Evolutionary conservation across 139 green algal species (phyloP).

Genomic region (Chlorella sp.): DNA sequence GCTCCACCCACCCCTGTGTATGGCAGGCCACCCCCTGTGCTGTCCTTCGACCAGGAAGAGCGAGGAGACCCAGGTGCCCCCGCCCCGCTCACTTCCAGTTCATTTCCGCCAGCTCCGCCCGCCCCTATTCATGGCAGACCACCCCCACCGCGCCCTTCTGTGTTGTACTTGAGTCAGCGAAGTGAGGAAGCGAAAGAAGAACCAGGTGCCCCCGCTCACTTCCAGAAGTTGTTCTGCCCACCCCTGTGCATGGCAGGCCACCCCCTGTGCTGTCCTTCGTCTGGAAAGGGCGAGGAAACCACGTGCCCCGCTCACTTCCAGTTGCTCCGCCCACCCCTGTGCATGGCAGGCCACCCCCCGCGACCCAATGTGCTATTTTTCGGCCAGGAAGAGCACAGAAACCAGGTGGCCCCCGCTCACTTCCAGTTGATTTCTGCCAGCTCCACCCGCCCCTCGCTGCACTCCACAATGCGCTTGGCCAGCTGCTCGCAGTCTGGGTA

Average conservation of each 20-base stretch:
- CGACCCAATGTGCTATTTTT: too few species aligned
- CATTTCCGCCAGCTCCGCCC: slow-evolving; percentile 84
- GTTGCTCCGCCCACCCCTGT: neutral
- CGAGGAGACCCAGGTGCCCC: too few species aligned
- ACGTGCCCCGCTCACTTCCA: too few species aligned
- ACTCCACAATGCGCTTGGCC: slow-evolving; percentile 77
- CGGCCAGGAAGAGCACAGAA: too few species aligned
- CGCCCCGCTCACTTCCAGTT: slow-evolving; percentile 90
- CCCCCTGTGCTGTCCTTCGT: too few species aligned
- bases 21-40: neutral
- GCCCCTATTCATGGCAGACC: slow-evolving; percentile 47
- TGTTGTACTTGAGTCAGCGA: neutral
- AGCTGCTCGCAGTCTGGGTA: slow-evolving; percentile 81
- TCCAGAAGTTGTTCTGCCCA: too few species aligned
- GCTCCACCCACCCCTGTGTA: neutral
- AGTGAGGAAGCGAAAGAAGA: neutral
- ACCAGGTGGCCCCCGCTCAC: slow-evolving; percentile 57
- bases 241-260: too few species aligned
- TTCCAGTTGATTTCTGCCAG: slow-evolving; percentile 89
- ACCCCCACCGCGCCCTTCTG: slow-evolving; percentile 71
- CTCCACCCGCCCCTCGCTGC: slow-evolving; percentile 69
- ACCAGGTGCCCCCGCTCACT: too few species aligned
- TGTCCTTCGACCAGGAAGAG: too few species aligned
- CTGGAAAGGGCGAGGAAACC: too few species aligned
- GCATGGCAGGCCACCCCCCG: neutral